phyloP scores from a whole-genome alignment of 768 basidiomycete species.

The Phanerochaete carnosa region DNA sequence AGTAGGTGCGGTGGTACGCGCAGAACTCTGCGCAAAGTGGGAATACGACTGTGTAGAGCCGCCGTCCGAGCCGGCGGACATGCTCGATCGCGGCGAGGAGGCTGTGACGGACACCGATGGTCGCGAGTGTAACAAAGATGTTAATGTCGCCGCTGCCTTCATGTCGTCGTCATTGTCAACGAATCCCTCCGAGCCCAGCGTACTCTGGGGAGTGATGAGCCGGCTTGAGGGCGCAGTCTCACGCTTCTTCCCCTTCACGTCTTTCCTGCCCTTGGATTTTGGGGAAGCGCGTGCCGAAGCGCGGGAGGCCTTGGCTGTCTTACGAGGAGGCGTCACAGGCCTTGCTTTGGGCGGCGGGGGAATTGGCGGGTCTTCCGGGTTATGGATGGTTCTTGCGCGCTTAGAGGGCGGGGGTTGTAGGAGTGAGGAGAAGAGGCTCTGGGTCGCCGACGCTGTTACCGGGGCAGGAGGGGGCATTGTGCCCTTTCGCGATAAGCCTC shows the following conservation, averaged over 20 bases:
- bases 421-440: slow-evolving; percentile 71
- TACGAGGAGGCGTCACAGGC: slow-evolving; percentile 20
- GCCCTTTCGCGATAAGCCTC: slow-evolving; percentile 20
- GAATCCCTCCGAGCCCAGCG: slow-evolving; percentile 9
- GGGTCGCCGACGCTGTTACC: slow-evolving; percentile 37
- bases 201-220: slow-evolving; percentile 14
- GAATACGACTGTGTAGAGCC: slow-evolving; percentile 60
- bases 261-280: slow-evolving; percentile 20
- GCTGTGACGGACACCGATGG: slow-evolving; percentile 55
- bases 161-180: slow-evolving; percentile 48
- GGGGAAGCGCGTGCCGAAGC: slow-evolving; percentile 12
- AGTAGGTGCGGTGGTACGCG: slow-evolving; percentile 44
- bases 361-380: slow-evolving; percentile 65
- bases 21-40: slow-evolving; percentile 66
- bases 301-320: slow-evolving; percentile 20
- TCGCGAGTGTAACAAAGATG: slow-evolving; percentile 62
- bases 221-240: slow-evolving; percentile 15
- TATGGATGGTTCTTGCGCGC: slow-evolving; percentile 77
- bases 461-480: slow-evolving; percentile 28
- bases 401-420: slow-evolving; percentile 74
- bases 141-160: slow-evolving; percentile 80
- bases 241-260: slow-evolving; percentile 17
- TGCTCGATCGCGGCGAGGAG: slow-evolving; percentile 68
- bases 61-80: slow-evolving; percentile 64
- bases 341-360: slow-evolving; percentile 40